phyloP scores from a whole-genome alignment of 2,329 filamentous ascomycete genomes.

The Fusarium gaditjirri region DNA sequence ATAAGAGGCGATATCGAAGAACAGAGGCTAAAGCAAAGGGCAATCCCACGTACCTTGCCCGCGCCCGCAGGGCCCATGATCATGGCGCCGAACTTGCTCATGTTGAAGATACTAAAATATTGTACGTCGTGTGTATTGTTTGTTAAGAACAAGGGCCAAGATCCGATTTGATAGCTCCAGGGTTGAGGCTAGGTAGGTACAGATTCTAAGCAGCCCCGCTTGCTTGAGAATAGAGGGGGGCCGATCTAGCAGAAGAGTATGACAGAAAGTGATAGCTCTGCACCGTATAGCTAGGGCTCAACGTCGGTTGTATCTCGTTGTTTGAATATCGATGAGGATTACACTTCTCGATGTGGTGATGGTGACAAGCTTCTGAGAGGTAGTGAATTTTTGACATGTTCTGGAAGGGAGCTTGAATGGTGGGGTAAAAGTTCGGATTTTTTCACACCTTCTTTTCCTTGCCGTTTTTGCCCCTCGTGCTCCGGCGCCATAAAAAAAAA shows the following conservation, averaged over 20 bases:
- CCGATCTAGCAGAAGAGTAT: neutral
- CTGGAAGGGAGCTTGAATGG: slow-evolving; percentile 17
- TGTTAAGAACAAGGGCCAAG: slow-evolving; percentile 17
- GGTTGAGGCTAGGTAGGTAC: slow-evolving; percentile 16
- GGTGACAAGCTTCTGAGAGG: slow-evolving; percentile 9
- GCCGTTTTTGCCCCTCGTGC: slow-evolving; percentile 7
- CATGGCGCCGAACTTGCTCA: slow-evolving; percentile 95
- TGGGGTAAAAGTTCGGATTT: slow-evolving; percentile 37
- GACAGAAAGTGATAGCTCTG: neutral
- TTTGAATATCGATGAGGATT: slow-evolving; percentile 8
- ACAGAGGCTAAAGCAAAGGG: slow-evolving; percentile 15
- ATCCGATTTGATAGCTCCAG: slow-evolving; percentile 20
- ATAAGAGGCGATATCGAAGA: slow-evolving; percentile 6
- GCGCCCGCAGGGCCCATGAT: slow-evolving; percentile 97
- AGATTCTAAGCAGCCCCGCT: slow-evolving; percentile 33
- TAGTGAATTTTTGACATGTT: slow-evolving; percentile 32
- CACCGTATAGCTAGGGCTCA: neutral
- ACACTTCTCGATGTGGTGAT: slow-evolving; percentile 16
- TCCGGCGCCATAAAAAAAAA: neutral
- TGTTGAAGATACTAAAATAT: slow-evolving; percentile 52
- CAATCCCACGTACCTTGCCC: slow-evolving; percentile 75
- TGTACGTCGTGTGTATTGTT: slow-evolving; percentile 23
- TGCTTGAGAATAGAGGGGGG: slow-evolving; percentile 5
- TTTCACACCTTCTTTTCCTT: slow-evolving; percentile 1
- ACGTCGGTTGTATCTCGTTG: neutral